Evolutionary conservation across 1,139 yeast genomes (phyloP).

Genomic region (Candida albicans): DNA sequence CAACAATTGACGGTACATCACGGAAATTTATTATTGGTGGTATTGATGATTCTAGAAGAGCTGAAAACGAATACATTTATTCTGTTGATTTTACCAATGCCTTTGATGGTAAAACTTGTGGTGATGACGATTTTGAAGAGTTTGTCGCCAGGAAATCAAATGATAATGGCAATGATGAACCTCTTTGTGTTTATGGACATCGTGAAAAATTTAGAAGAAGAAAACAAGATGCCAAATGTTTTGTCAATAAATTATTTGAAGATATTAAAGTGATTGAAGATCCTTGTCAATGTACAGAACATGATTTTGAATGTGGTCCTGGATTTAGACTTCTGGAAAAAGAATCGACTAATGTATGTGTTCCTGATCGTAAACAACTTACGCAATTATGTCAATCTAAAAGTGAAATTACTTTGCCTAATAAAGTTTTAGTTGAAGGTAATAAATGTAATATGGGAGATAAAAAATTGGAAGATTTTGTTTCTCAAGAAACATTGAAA

Average conservation of each 20-base stretch:
- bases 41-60: slow-evolving; percentile 21
- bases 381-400: slow-evolving; percentile 26
- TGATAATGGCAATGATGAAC: slow-evolving; percentile 44
- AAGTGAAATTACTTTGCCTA: slow-evolving; percentile 29
- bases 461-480: slow-evolving; percentile 27
- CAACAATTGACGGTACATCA: slow-evolving; percentile 77
- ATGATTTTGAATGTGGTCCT: slow-evolving; percentile 72
- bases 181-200: slow-evolving; percentile 73
- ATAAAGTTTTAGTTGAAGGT: slow-evolving; percentile 48
- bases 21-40: slow-evolving; percentile 60
- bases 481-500: slow-evolving; percentile 25
- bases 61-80: slow-evolving; percentile 28
- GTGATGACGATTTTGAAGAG: slow-evolving; percentile 61
- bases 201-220: slow-evolving; percentile 67
- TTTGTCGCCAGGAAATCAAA: slow-evolving; percentile 55
- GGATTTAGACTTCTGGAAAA: slow-evolving; percentile 50
- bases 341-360: slow-evolving; percentile 45
- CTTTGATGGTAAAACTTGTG: slow-evolving; percentile 53
- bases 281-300: slow-evolving; percentile 62
- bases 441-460: slow-evolving; percentile 44
- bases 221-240: slow-evolving; percentile 68
- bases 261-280: slow-evolving; percentile 59
- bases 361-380: slow-evolving; percentile 44
- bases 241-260: slow-evolving; percentile 58
- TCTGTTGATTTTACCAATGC: slow-evolving; percentile 65